phyloP scores from a whole-genome alignment of 2,329 filamentous ascomycete species.

The Colletotrichum truncatum region DNA sequence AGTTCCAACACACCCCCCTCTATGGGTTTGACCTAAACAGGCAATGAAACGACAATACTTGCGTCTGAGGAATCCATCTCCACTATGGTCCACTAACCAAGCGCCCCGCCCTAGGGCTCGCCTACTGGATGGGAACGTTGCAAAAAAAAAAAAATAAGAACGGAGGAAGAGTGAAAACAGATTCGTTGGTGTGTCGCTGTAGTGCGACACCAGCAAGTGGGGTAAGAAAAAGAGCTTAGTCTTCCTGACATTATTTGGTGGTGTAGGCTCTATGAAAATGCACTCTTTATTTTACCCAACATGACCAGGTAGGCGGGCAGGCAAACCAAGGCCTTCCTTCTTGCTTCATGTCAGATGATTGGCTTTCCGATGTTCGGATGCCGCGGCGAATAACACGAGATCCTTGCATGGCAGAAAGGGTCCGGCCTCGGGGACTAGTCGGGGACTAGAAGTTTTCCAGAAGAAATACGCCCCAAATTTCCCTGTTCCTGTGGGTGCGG shows the following conservation, averaged over 20 bases:
- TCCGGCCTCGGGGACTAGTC: constrained; percentile 13
- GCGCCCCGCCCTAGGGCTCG: constrained; percentile 24
- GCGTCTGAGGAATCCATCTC: constrained; percentile 14
- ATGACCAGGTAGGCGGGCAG: no score
- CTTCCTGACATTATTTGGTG: no score
- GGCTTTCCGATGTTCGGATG: constrained; percentile 26
- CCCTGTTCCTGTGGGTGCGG: not conserved
- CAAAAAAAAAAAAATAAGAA: not conserved
- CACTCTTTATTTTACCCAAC: no score
- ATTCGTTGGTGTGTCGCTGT: not conserved
- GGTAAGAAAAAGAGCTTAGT: no score
- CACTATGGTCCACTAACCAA: constrained; percentile 12
- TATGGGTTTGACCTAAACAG: constrained; percentile 9
- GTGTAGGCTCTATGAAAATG: no score
- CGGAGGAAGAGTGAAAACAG: not conserved
- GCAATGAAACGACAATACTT: constrained; percentile 25
- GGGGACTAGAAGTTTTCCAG: constrained; percentile 28
- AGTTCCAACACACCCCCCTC: not conserved
- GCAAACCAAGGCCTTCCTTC: constrained; percentile 6
- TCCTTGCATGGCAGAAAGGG: constrained; percentile 1
- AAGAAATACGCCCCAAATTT: not conserved
- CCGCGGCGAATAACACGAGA: constrained; percentile 1
- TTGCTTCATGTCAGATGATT: constrained; percentile 22
- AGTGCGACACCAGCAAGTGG: not conserved
- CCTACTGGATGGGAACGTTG: not conserved